Percentiles rank a stretch among this genome's conserved stretches.
These are phyloP conservation scores for Venturia nashicola DNA, from an alignment of 2,329 filamentous ascomycete species.

Conservation along the genomic window DNA sequence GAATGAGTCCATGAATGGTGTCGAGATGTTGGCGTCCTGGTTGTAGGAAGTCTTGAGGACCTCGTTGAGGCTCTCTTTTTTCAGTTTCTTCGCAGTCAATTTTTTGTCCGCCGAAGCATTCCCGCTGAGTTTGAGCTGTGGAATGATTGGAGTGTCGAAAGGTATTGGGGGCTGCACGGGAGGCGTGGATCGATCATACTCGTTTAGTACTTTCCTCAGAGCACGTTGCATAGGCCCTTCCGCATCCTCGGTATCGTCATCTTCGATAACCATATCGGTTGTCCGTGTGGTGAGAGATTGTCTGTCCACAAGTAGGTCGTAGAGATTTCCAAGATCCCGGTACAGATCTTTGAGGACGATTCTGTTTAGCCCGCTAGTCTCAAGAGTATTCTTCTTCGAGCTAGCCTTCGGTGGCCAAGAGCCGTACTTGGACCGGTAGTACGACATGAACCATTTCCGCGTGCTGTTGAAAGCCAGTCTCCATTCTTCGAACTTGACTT, in stretches of 20 bases:
- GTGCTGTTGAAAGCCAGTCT: constrained; percentile 61
- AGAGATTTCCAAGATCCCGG: constrained; percentile 71
- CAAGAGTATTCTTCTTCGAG: constrained; percentile 83
- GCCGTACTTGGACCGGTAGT: constrained; percentile 58
- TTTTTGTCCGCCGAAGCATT: constrained; percentile 67
- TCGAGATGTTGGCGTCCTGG: constrained; percentile 48
- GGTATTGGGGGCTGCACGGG: constrained; percentile 86
- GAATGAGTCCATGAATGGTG: constrained; percentile 57
- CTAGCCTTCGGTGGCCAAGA: constrained; percentile 83
- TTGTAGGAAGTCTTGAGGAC: constrained; percentile 77
- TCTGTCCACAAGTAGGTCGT: constrained; percentile 79
- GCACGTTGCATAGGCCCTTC: constrained; percentile 52
- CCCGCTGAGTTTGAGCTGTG: constrained; percentile 54
- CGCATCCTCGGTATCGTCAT: constrained; percentile 34
- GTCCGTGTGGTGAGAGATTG: constrained; percentile 65
- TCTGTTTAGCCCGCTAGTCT: constrained; percentile 76
- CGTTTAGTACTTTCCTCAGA: constrained; percentile 66
- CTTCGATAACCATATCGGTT: constrained; percentile 52
- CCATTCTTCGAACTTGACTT: constrained; percentile 78
- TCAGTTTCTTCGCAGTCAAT: constrained; percentile 57
- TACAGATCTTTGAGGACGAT: constrained; percentile 73
- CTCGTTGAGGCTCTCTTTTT: constrained; percentile 63
- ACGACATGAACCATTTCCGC: constrained; percentile 57
- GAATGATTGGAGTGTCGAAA: constrained; percentile 73
- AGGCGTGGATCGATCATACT: constrained; percentile 80